Base-by-base conservation (phyloP, 192 early-diverging fungal species). In the Backusella parvicylindrica region DNA sequence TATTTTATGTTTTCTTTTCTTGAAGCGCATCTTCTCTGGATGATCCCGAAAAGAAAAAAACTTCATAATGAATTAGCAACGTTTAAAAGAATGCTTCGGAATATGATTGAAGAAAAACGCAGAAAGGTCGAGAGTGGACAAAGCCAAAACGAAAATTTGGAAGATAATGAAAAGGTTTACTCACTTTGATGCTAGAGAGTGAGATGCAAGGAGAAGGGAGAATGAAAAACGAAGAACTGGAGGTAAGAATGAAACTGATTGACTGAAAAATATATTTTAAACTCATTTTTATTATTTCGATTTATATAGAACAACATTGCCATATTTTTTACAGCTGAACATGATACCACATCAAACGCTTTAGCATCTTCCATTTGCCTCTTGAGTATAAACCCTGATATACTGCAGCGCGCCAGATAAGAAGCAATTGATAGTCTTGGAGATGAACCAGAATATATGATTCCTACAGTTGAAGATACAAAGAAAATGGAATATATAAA, bases 311-410 rank as follows among this genome's bases (percentile, higher is more conserved):
- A 49, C 43, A 63, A 33, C 16, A n/a, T 26, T 32, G 36, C 26
- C 32, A 31, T 26, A 0, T 73, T 43, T 47, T 65, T 35, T 12
- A 38, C 56, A 23, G 47, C 31, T 47, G 73, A 50, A 7, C 78
- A 79, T n/a, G 78, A 79, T 26, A 79, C 78, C 1, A 79, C 78
- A 9, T 47, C 78, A 8, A 75, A 79, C 66, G 60, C 76, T 21
- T 21, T 77, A 26, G 32, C 70, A 15, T 77, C 38, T 13, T 16
- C 47, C 12, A 7, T 77, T 21, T 77, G 72, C 31, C 40, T 41
- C 56, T 30, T 77, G 36, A 71, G 70, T 28, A 36, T 31, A 13
- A 21, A 77, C 40, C 50, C 53, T 31, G 64, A 79, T 21, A 26
- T 69, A 32, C 73, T 75, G 66, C 23, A 64, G 2, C 69, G 64